Percentiles rank a stretch among this genome's conserved stretches.
Conservation (phyloP, 495 filamentous ascomycete genomes). For the Aspergillus carlsbadensis region DNA sequence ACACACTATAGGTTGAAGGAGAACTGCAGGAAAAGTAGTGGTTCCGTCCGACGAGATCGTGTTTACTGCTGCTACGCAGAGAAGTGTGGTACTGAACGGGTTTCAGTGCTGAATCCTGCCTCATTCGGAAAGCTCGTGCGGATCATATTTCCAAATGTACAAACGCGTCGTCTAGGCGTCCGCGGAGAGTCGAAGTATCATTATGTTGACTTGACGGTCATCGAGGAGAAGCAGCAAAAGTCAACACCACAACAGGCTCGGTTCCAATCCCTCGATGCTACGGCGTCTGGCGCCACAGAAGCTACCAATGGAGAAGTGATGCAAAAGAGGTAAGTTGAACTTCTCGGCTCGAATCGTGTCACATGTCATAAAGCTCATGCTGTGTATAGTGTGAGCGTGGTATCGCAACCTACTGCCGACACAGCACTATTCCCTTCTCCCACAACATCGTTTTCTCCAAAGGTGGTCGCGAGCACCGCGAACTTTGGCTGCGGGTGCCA, state of each 20-base stretch:
- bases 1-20: constrained; percentile 66
- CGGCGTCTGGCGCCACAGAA: constrained; percentile 19
- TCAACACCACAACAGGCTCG: constrained; percentile 29
- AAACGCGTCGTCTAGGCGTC: constrained; percentile 87
- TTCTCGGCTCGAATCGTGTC: not conserved
- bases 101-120: constrained; percentile 90
- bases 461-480: constrained; percentile 25
- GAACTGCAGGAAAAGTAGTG: constrained; percentile 75
- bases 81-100: constrained; percentile 85
- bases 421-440: constrained; percentile 70
- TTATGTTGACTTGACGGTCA: constrained; percentile 83
- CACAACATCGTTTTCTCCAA: constrained; percentile 37
- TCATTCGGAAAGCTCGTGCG: constrained; percentile 97
- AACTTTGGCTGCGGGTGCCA: constrained; percentile 31
- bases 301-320: constrained; percentile 28
- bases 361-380: constrained; percentile 1
- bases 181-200: constrained; percentile 98
- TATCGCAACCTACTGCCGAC: constrained; percentile 57
- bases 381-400: constrained; percentile 33
- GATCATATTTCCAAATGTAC: constrained; percentile 91
- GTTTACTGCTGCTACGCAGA: constrained; percentile 93
- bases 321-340: constrained; percentile 34
- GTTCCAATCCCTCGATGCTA: constrained; percentile 22
- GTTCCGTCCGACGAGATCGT: constrained; percentile 83
- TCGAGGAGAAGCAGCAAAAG: constrained; percentile 49